Conservation (phyloP, 352 stramenopile species). For the Globisporangium spinosum region DNA sequence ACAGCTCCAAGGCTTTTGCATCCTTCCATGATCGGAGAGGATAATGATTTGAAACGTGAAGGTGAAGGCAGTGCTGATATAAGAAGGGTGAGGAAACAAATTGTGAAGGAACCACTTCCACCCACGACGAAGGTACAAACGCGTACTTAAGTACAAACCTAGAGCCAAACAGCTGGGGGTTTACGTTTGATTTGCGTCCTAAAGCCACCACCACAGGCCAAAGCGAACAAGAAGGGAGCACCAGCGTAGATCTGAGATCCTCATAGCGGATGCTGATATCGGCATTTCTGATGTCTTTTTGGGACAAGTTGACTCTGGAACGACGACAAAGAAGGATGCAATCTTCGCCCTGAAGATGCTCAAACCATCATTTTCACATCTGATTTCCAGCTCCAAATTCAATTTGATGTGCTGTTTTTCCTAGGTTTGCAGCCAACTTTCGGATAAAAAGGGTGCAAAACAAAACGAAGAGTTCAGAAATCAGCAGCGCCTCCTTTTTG, state of each 20-base stretch:
- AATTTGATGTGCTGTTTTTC: not conserved
- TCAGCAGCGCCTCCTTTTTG: not conserved
- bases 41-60: not conserved
- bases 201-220: not conserved
- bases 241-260: not conserved
- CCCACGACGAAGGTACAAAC: not conserved
- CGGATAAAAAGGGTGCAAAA: not conserved
- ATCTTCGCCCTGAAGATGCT: not conserved
- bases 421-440: not conserved
- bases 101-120: not conserved
- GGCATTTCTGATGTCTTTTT: not conserved
- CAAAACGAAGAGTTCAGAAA: constrained; percentile 5
- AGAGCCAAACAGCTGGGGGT: not conserved
- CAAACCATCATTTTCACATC: not conserved
- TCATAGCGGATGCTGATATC: not conserved
- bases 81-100: not conserved
- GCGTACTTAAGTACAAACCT: not conserved
- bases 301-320: not conserved
- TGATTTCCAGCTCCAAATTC: not conserved
- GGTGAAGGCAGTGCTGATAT: not conserved
- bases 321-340: not conserved
- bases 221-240: not conserved
- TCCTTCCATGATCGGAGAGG: not conserved
- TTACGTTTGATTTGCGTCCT: not conserved
- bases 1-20: not conserved